These are phyloP conservation scores for Boletus pseudo-olivaceus DNA, from an alignment of 768 basidiomycete genomes.

Conservation along the genomic window DNA sequence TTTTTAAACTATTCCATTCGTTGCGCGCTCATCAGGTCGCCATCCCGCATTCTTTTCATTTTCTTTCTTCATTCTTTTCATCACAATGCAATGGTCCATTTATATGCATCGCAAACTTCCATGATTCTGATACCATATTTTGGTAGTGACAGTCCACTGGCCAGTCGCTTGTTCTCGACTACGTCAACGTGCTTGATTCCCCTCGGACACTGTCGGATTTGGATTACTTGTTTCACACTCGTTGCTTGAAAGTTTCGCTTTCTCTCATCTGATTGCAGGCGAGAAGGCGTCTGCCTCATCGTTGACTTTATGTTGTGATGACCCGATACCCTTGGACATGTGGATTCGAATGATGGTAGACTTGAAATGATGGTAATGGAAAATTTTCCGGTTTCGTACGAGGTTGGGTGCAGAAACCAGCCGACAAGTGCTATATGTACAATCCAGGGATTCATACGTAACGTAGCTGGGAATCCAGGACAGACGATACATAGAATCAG, in stretches of 20 bases:
- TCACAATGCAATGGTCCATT: constrained; percentile 14
- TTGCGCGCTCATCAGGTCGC: constrained; percentile 15
- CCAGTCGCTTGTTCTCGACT: constrained; percentile 1
- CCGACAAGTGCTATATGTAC: not conserved
- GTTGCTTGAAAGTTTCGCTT: not conserved
- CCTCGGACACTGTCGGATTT: not conserved
- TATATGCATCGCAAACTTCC: constrained; percentile 17
- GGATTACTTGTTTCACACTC: constrained; percentile 7
- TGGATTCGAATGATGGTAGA: no score
- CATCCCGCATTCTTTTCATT: constrained; percentile 16
- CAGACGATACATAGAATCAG: not conserved
- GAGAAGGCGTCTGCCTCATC: not conserved
- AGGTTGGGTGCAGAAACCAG: not conserved
- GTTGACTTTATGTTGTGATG: constrained; percentile 1
- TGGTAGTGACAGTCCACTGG: not conserved
- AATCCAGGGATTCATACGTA: not conserved
- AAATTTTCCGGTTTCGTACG: not conserved
- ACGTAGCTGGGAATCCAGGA: not conserved
- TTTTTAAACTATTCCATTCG: constrained; percentile 21
- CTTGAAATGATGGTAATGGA: no score
- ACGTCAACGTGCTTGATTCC: not conserved
- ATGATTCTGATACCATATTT: constrained; percentile 8
- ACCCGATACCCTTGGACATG: not conserved
- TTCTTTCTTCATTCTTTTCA: constrained; percentile 6
- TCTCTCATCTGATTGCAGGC: not conserved